These are phyloP conservation scores for Nitzschia inconspicua DNA, from an alignment of 108 stramenopile genomes.

Conservation along the genomic window DNA sequence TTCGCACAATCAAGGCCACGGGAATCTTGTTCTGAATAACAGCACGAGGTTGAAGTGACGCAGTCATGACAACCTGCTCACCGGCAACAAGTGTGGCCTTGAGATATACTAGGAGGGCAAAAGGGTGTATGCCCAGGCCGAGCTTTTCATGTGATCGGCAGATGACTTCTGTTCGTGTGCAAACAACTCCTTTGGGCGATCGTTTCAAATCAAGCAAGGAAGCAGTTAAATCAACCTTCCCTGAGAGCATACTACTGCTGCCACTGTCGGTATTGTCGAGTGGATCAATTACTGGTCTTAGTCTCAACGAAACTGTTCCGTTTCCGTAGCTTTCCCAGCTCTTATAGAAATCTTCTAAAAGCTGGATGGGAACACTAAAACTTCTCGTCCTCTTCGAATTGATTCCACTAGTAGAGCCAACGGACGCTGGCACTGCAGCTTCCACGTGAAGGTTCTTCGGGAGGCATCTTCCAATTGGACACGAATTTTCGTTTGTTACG, in stretches of 20 bases:
- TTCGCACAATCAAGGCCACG: conserved; percentile 51
- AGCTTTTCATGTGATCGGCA: conserved; percentile 3
- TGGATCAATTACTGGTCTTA: neutral
- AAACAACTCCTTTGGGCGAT: neutral
- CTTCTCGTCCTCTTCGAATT: neutral
- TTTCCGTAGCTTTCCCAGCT: conserved; percentile 8
- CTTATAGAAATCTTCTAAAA: conserved; percentile 7
- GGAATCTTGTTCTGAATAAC: conserved; percentile 67
- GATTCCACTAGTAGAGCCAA: neutral
- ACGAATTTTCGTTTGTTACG: neutral
- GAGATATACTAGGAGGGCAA: conserved; percentile 43
- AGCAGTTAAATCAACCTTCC: conserved; percentile 3
- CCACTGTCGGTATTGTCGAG: neutral
- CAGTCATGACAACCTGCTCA: conserved; percentile 46
- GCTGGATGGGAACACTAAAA: conserved; percentile 15
- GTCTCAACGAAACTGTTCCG: neutral
- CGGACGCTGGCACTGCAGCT: neutral
- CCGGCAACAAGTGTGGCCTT: conserved; percentile 43
- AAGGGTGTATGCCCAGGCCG: conserved; percentile 4
- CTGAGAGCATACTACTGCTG: neutral
- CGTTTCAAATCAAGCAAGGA: conserved; percentile 10
- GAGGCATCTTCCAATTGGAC: conserved; percentile 11
- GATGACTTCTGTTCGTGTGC: conserved; percentile 17
- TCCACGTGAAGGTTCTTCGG: conserved; percentile 7
- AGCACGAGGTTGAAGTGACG: conserved; percentile 65